Evolutionary conservation across 75 land plant genomes (phyloP).

Genomic region (Selaginella moellendorffii): DNA sequence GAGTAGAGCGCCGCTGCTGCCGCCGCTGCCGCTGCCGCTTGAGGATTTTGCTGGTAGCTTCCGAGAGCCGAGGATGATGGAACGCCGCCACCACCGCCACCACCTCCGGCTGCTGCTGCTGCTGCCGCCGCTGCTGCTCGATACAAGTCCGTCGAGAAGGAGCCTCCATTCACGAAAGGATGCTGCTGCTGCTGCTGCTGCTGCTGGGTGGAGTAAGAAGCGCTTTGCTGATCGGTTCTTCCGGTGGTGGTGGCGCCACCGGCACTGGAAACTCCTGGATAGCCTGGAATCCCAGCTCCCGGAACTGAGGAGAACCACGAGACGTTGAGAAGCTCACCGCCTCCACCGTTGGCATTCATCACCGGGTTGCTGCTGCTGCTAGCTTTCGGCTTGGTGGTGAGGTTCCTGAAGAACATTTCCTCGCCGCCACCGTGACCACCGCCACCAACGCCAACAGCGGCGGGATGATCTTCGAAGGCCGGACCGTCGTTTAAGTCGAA

Average conservation of each 20-base stretch:
- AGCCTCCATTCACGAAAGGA: background rate
- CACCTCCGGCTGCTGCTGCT: too few relatives aligned
- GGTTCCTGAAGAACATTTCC: conserved; percentile 21
- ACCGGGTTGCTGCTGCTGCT: conserved; percentile 23
- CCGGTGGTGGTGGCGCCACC: too few relatives aligned
- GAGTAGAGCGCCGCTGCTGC: conserved; percentile 26
- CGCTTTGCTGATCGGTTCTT: background rate
- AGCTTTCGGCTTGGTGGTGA: conserved; percentile 17
- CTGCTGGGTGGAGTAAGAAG: too few relatives aligned
- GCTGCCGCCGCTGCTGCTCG: conserved; percentile 7
- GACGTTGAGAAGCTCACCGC: conserved; percentile 34
- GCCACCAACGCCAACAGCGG: too few relatives aligned
- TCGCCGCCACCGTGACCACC: too few relatives aligned
- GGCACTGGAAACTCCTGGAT: conserved; percentile 39
- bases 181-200: conserved; percentile 4
- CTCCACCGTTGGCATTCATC: conserved; percentile 2
- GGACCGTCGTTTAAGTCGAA: conserved; percentile 94
- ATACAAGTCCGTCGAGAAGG: background rate
- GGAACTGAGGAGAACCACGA: conserved; percentile 55
- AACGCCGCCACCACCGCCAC: background rate
- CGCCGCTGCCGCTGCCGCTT: conserved; percentile 40
- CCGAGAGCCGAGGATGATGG: conserved; percentile 18
- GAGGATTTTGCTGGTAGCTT: conserved; percentile 42
- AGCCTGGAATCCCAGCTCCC: conserved; percentile 28
- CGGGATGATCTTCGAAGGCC: conserved; percentile 41